A percentile compares a stretch with the other conserved stretches of the same genome.
Evolutionary conservation across 2,329 filamentous ascomycete species (phyloP).

Genomic region (Fusarium coffeatum): DNA sequence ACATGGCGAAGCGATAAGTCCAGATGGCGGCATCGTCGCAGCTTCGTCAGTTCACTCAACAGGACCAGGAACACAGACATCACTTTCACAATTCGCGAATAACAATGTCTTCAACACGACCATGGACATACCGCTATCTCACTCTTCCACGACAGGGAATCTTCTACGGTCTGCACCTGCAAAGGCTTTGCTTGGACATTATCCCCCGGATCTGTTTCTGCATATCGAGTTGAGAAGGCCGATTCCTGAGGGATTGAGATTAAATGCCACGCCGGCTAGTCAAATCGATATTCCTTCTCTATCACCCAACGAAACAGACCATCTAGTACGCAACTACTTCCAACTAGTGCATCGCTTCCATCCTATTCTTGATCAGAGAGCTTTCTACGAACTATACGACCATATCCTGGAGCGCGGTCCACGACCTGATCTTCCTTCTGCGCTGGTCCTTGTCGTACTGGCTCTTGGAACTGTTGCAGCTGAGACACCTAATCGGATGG

Average conservation of each 20-base stretch:
- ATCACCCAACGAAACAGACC: slow-evolving; percentile 19
- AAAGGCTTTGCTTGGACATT: slow-evolving; percentile 21
- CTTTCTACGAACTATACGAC: slow-evolving; percentile 23
- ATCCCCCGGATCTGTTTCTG: slow-evolving; percentile 32
- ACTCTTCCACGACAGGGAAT: slow-evolving; percentile 34
- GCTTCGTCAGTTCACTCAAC: slow-evolving; percentile 27
- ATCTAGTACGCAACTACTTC: slow-evolving; percentile 27
- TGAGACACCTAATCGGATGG: slow-evolving; percentile 23
- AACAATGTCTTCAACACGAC: slow-evolving; percentile 40
- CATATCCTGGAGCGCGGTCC: slow-evolving; percentile 1
- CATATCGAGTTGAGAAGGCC: slow-evolving; percentile 35
- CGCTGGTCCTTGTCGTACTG: slow-evolving; percentile 23
- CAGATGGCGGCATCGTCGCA: slow-evolving; percentile 11
- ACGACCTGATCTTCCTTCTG: slow-evolving; percentile 19
- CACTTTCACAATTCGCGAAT: slow-evolving; percentile 32
- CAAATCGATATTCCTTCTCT: slow-evolving; percentile 25
- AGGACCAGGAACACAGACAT: slow-evolving; percentile 21
- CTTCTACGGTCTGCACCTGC: slow-evolving; percentile 30
- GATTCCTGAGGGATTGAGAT: slow-evolving; percentile 8
- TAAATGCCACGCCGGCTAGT: slow-evolving; percentile 20
- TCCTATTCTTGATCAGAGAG: slow-evolving; percentile 26
- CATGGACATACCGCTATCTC: slow-evolving; percentile 37
- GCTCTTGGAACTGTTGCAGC: slow-evolving; percentile 26
- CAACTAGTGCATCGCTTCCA: slow-evolving; percentile 34
- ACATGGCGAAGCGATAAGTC: slow-evolving; percentile 20